Conservation (phyloP, 2,329 filamentous ascomycete species). For the Venturia nashicola region DNA sequence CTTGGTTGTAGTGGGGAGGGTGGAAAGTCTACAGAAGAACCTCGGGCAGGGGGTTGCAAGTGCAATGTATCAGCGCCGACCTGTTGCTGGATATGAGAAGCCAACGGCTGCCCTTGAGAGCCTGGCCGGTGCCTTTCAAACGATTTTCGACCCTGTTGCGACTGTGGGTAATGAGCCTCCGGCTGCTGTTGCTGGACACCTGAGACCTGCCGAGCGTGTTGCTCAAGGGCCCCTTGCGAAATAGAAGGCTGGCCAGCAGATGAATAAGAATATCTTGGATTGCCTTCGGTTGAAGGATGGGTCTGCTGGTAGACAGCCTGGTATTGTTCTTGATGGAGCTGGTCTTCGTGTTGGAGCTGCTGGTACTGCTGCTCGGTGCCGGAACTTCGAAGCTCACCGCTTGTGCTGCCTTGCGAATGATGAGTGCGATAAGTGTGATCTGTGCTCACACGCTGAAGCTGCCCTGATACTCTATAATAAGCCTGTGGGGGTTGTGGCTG, state of each 20-base stretch:
- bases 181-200: constrained; percentile 1
- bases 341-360: constrained; percentile 23
- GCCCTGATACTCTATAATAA: not conserved
- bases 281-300: not conserved
- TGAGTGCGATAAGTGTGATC: constrained; percentile 13
- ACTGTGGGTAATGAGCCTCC: constrained; percentile 7
- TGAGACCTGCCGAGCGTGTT: not conserved
- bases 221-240: not conserved
- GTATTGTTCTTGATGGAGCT: constrained; percentile 14
- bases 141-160: not conserved
- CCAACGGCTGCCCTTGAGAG: constrained; percentile 1
- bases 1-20: not conserved
- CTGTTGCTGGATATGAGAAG: constrained; percentile 6
- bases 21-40: not conserved
- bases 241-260: not conserved
- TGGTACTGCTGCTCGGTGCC: constrained; percentile 22
- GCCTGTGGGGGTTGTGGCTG: constrained; percentile 7
- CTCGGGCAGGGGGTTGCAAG: constrained; percentile 4
- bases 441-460: not conserved
- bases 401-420: constrained; percentile 14
- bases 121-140: constrained; percentile 4
- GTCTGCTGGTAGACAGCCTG: constrained; percentile 20
- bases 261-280: constrained; percentile 4
- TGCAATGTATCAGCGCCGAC: not conserved
- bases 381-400: constrained; percentile 11